Base-by-base conservation (phyloP, 2,329 filamentous ascomycete species). In the Phaeosphaeriaceae sp. region DNA sequence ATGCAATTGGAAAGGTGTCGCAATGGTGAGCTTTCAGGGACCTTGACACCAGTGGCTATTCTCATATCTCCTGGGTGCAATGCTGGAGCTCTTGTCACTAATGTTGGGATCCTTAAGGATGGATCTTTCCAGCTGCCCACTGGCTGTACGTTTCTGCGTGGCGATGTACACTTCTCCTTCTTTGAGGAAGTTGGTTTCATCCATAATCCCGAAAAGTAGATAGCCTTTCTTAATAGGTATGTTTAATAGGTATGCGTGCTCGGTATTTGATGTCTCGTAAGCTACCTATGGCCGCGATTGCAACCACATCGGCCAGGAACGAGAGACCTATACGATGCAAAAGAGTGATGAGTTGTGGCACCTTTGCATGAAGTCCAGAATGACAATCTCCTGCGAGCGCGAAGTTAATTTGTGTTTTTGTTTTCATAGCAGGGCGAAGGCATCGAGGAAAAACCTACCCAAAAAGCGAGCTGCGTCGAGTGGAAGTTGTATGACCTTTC, bases 11-110 rank as follows among this genome's bases (percentile, higher is more conserved):
- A 79, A 1, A 93, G 81, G 0, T 81, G 70, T 1, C 78, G 78
- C 1, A 96, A 81, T 0, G 90, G 86, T 17, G 90, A 91, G 0
- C 79, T 76, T 0, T 57, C 27, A 0, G 91, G 90, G 0, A 89
- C 83, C 45, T 81, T 71, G 0, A 88, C 82, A 10, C 90, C 89
- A 2, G 73, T 74, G 0, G 85, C 89, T 1, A 86, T 49, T 69
- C 93, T 91, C 1, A 96, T 84, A 69, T 96, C 92, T 0, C 92
- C 92, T 0, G 91, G 91, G 69, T 96, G 90, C 47, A 96, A 80
- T 0, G 91, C 91, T 0, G 92, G 92, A 1, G 89, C 91, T n/a
- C 92, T 84, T 0, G 91, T 93, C 22, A 96, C 83, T 0, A 6
- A 93, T 78, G 0, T 69, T 61, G 0, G 83, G 57, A 9, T 57